Evolutionary conservation across 2,329 filamentous ascomycete genomes (phyloP).

Genomic region (Cercospora brassicicola): DNA sequence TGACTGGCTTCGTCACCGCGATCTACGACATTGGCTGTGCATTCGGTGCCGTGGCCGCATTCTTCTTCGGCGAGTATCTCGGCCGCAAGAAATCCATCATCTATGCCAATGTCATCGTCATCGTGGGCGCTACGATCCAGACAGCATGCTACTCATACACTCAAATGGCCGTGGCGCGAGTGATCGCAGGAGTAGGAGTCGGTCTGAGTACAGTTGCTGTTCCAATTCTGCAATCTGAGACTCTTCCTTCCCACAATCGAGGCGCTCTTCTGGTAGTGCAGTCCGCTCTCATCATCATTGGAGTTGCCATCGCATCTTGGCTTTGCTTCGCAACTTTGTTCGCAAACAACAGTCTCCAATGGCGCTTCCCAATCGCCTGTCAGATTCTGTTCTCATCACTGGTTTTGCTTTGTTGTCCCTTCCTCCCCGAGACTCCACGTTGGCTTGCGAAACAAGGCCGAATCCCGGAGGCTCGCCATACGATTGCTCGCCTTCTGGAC

Average conservation of each 20-base stretch:
- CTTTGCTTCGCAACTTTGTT: constrained; percentile 34
- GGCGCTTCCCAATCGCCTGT: constrained; percentile 36
- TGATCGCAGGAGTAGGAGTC: constrained; percentile 34
- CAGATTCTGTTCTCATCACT: constrained; percentile 36
- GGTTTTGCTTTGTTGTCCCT: constrained; percentile 33
- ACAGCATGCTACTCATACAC: constrained; percentile 31
- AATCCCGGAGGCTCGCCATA: constrained; percentile 31
- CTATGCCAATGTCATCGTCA: constrained; percentile 32
- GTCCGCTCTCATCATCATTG: constrained; percentile 35
- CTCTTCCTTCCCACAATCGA: constrained; percentile 35
- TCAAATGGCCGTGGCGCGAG: constrained; percentile 31
- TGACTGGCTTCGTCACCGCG: constrained; percentile 33
- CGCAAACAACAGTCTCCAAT: constrained; percentile 32
- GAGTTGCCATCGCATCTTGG: constrained; percentile 35
- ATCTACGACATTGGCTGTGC: constrained; percentile 36
- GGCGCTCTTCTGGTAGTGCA: constrained; percentile 34
- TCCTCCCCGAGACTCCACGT: constrained; percentile 34
- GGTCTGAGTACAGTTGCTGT: constrained; percentile 36
- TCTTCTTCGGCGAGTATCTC: constrained; percentile 31
- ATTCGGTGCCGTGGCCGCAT: constrained; percentile 31
- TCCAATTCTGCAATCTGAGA: constrained; percentile 36
- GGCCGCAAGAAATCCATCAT: constrained; percentile 33
- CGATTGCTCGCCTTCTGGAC: constrained; percentile 39
- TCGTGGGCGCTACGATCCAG: constrained; percentile 31
- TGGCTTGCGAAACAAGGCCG: constrained; percentile 36